Percentiles rank a stretch among this genome's conserved stretches.
phyloP scores from a whole-genome alignment of 768 basidiomycete species.

The Russula foetens region DNA sequence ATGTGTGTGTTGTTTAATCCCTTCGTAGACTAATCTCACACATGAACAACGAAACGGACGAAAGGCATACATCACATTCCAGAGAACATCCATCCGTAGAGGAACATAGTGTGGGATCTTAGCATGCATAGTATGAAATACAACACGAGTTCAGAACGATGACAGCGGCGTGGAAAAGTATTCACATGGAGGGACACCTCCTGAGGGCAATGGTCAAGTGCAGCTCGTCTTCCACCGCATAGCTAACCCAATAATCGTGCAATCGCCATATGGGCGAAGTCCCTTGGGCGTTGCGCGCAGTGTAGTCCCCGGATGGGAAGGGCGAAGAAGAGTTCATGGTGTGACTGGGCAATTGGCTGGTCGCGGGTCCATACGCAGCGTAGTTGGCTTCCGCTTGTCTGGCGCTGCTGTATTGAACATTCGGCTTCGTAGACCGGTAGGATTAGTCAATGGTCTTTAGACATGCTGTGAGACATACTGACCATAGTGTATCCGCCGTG shows the following conservation, averaged over 20 bases:
- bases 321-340: not conserved
- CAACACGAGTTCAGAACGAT: not conserved
- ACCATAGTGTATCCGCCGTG: not conserved
- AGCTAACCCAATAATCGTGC: not conserved
- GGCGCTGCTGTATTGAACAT: not conserved
- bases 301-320: not conserved
- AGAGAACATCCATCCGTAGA: too few relatives aligned
- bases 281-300: not conserved
- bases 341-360: not conserved
- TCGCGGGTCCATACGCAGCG: not conserved
- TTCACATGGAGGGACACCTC: not conserved
- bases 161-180: too few relatives aligned
- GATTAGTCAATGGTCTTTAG: not conserved
- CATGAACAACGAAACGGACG: too few relatives aligned
- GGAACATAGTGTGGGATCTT: too few relatives aligned
- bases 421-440: not conserved
- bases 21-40: too few relatives aligned
- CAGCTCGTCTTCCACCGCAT: not conserved
- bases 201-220: not conserved
- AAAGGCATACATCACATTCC: too few relatives aligned
- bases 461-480: not conserved
- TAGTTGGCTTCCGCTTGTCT: not conserved
- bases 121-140: not conserved
- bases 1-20: too few relatives aligned
- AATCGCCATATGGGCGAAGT: not conserved